phyloP scores from a whole-genome alignment of 1,284 basidiomycete genomes.

The Trametes sp. region DNA sequence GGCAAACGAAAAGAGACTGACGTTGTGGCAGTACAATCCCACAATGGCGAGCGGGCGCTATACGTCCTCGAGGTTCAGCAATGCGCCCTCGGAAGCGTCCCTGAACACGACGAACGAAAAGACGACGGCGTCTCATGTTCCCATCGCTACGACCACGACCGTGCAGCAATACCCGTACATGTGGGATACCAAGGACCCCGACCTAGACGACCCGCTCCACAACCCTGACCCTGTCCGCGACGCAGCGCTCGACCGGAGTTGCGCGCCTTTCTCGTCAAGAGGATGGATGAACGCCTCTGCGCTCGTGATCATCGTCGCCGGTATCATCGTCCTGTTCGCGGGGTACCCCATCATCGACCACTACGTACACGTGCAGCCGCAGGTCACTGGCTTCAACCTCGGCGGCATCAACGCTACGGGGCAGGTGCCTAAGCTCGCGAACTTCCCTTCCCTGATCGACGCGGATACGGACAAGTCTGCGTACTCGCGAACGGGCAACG shows the following conservation, averaged over 20 bases:
- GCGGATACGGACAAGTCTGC: constrained; percentile 68
- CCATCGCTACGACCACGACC: constrained; percentile 41
- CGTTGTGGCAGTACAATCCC: constrained; percentile 61
- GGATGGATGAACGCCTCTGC: constrained; percentile 77
- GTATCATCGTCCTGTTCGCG: constrained; percentile 73
- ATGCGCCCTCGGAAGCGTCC: constrained; percentile 64
- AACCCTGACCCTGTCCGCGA: constrained; percentile 76
- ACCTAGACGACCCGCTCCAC: constrained; percentile 80
- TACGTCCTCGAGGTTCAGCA: constrained; percentile 64
- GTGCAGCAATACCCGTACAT: constrained; percentile 56
- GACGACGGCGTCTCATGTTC: constrained; percentile 57
- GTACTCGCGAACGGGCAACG: constrained; percentile 56
- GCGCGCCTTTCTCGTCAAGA: constrained; percentile 70
- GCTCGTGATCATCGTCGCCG: constrained; percentile 64
- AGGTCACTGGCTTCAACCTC: constrained; percentile 69
- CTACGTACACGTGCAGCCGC: constrained; percentile 44
- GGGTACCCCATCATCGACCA: constrained; percentile 81
- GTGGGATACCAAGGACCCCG: constrained; percentile 78
- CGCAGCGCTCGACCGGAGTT: constrained; percentile 60
- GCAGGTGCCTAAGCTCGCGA: constrained; percentile 70
- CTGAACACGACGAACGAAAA: constrained; percentile 53
- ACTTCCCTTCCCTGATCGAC: constrained; percentile 71
- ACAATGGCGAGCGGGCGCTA: constrained; percentile 55
- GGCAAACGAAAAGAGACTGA: constrained; percentile 15
- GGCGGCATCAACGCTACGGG: constrained; percentile 77